Conservation (phyloP, 2,329 filamentous ascomycete species). For the Cercospora sesami region DNA sequence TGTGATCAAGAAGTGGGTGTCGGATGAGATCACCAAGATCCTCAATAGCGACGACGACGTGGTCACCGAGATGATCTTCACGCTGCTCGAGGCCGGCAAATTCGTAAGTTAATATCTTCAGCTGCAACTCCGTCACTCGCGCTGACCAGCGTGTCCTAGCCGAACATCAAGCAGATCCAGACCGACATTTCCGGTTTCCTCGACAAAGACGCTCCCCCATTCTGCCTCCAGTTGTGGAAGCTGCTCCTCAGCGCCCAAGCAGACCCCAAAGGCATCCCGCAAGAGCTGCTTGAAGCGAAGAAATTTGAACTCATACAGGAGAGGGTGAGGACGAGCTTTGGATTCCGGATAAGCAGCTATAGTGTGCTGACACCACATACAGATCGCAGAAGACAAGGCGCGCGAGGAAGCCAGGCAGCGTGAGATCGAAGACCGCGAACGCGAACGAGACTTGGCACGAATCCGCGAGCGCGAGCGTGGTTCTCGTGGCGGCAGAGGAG, state of each 20-base stretch:
- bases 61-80: conserved; percentile 79
- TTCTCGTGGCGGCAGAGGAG: conserved; percentile 45
- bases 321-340: conserved; percentile 62
- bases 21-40: conserved; percentile 80
- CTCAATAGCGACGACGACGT: conserved; percentile 94
- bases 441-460: conserved; percentile 69
- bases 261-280: conserved; percentile 86
- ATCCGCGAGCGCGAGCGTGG: conserved; percentile 64
- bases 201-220: conserved; percentile 82
- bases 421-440: conserved; percentile 68
- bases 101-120: conserved; percentile 59
- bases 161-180: conserved; percentile 84
- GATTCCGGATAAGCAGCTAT: not conserved
- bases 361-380: conserved; percentile 6
- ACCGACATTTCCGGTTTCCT: conserved; percentile 94
- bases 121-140: not conserved
- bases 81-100: conserved; percentile 69
- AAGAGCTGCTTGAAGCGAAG: conserved; percentile 92
- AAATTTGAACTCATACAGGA: conserved; percentile 93
- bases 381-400: conserved; percentile 81
- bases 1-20: conserved; percentile 99
- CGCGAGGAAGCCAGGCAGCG: conserved; percentile 72
- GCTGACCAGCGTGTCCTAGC: conserved; percentile 16
- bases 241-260: conserved; percentile 85
- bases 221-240: conserved; percentile 93